Conservation (phyloP, 805 yeast genomes). For the Barnettozyma sp. region DNA sequence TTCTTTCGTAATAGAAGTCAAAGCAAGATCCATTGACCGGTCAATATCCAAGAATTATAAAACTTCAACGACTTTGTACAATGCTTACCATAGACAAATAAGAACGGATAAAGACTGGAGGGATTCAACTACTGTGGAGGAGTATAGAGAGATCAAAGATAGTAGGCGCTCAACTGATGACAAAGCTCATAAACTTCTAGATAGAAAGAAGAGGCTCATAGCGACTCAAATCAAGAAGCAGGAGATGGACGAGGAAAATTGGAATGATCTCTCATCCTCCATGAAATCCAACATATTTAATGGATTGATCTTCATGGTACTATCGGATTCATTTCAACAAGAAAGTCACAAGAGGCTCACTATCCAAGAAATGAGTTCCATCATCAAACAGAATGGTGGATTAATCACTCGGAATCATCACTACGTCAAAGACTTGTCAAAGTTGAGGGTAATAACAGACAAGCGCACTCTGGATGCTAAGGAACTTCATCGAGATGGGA, state of each 20-base stretch:
- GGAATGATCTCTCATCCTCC: constrained; percentile 19
- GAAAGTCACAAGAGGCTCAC: constrained; percentile 26
- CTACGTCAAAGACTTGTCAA: constrained; percentile 12
- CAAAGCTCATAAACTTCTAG: constrained; percentile 24
- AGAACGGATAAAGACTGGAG: constrained; percentile 62
- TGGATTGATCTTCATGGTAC: constrained; percentile 41
- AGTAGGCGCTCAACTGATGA: constrained; percentile 16
- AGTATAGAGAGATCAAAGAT: constrained; percentile 36
- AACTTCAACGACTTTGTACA: constrained; percentile 63
- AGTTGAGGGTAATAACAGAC: constrained; percentile 32
- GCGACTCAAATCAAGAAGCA: constrained; percentile 9
- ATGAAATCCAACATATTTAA: constrained; percentile 34
- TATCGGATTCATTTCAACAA: constrained; percentile 39
- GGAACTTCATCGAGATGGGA: constrained; percentile 37
- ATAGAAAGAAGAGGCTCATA: constrained; percentile 20
- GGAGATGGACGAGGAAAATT: constrained; percentile 18
- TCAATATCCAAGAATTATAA: constrained; percentile 44
- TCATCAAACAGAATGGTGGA: constrained; percentile 48
- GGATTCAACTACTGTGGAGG: constrained; percentile 48
- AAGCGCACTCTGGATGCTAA: constrained; percentile 33
- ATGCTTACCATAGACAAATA: constrained; percentile 63
- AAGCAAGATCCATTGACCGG: constrained; percentile 64
- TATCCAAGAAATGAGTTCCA: constrained; percentile 30
- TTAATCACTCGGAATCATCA: constrained; percentile 31
- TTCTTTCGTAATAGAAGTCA: constrained; percentile 75